These are phyloP conservation scores for Rhynchosporium secalis DNA, from an alignment of 2,329 filamentous ascomycete species.

Conservation along the genomic window DNA sequence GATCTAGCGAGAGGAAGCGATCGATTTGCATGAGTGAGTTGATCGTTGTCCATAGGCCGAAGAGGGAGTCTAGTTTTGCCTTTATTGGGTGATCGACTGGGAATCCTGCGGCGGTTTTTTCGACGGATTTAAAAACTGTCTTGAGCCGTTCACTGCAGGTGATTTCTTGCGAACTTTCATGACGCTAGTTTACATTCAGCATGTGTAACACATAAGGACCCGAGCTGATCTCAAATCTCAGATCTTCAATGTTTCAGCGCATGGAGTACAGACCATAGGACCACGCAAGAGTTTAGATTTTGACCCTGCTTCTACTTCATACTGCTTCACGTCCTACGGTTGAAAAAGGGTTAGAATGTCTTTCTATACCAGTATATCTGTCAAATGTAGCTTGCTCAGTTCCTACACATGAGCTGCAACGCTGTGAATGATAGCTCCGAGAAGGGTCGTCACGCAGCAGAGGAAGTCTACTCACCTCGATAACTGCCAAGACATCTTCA, in stretches of 20 bases:
- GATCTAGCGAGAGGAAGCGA: neutral
- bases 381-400: neutral
- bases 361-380: neutral
- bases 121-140: neutral
- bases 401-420: neutral
- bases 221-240: no score
- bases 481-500: no score
- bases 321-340: neutral
- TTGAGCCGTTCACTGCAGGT: neutral
- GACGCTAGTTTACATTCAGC: neutral
- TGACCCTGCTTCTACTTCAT: neutral
- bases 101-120: neutral
- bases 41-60: neutral
- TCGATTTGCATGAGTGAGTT: slow-evolving; percentile 9
- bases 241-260: no score
- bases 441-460: no score
- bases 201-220: no score
- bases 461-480: no score
- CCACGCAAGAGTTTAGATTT: neutral
- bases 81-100: neutral
- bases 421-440: neutral
- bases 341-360: neutral
- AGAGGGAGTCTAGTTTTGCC: neutral
- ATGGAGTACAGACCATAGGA: neutral
- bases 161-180: neutral